These are phyloP conservation scores for Sextonia rubra DNA, from an alignment of 164 flowering plant species.

Conservation along the genomic window DNA sequence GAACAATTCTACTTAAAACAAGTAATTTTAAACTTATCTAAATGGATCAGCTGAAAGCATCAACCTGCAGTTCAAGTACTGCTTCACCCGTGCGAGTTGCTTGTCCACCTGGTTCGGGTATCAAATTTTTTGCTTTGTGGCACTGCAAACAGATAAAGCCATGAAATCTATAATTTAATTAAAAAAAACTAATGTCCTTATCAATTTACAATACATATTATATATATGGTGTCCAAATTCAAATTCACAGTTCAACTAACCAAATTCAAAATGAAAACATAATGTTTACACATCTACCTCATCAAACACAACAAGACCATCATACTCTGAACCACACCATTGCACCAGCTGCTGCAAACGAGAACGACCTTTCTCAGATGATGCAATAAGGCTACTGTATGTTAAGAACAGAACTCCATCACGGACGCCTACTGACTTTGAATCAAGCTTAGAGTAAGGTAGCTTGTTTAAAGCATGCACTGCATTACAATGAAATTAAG, in stretches of 20 bases:
- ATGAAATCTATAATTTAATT: background rate
- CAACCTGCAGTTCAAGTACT: constrained; percentile 94
- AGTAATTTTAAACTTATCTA: background rate
- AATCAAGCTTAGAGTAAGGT: constrained; percentile 95
- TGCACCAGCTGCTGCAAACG: constrained; percentile 91
- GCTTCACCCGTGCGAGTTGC: constrained; percentile 97
- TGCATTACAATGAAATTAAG: constrained; percentile 25
- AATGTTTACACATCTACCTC: constrained; percentile 51
- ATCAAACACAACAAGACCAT: constrained; percentile 90
- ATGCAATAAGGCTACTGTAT: constrained; percentile 95
- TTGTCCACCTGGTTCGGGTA: constrained; percentile 94
- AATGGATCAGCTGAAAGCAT: constrained; percentile 1
- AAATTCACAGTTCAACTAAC: background rate
- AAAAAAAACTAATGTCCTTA: background rate
- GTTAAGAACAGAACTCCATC: constrained; percentile 91
- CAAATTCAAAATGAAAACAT: background rate
- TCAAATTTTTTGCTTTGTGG: constrained; percentile 96
- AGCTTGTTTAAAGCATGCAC: constrained; percentile 97
- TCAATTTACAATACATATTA: background rate
- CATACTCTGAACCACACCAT: constrained; percentile 84
- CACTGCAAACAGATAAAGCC: constrained; percentile 53
- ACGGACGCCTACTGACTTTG: constrained; percentile 79
- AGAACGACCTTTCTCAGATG: constrained; percentile 93
- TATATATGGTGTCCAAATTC: background rate
- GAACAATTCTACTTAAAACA: too few relatives aligned